Evolutionary conservation across 2,329 filamentous ascomycete species (phyloP).

Genomic region (Colletotrichum acutatum): DNA sequence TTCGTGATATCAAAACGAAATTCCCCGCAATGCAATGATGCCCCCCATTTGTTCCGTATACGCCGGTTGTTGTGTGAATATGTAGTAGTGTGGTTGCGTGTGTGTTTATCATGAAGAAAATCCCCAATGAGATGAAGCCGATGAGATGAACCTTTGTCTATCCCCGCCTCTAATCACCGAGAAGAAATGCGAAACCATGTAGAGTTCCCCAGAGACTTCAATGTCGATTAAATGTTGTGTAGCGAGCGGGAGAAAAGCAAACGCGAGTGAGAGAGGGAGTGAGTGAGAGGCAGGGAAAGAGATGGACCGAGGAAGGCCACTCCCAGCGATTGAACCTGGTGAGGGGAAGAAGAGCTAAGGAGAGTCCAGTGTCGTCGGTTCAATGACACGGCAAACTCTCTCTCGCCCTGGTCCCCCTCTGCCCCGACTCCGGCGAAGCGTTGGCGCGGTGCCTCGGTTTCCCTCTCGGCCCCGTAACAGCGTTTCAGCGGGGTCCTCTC

Average conservation of each 20-base stretch:
- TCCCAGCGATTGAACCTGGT: background rate
- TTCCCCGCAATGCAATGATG: conserved; percentile 29
- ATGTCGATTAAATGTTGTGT: conserved; percentile 19
- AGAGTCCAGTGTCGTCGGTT: background rate
- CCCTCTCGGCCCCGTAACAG: background rate
- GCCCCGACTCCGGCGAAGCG: background rate
- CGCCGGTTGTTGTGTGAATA: conserved; percentile 5
- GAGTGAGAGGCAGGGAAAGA: background rate
- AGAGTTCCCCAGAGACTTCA: background rate
- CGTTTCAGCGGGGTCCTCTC: conserved; percentile 20
- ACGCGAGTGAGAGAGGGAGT: background rate
- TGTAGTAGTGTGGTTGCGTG: background rate
- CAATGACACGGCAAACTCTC: conserved; percentile 1
- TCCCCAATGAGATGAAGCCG: background rate
- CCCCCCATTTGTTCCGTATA: conserved; percentile 12
- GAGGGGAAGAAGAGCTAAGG: too few relatives aligned
- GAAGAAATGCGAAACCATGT: conserved; percentile 3
- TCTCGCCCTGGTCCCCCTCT: background rate
- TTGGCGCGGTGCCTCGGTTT: background rate
- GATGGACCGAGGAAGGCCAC: background rate
- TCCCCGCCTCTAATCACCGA: background rate
- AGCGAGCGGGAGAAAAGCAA: background rate
- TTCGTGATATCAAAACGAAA: conserved; percentile 3
- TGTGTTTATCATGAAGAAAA: background rate
- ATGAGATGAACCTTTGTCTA: conserved; percentile 9